Conservation (phyloP, 495 filamentous ascomycete species). For the Penicillium flavigenum region DNA sequence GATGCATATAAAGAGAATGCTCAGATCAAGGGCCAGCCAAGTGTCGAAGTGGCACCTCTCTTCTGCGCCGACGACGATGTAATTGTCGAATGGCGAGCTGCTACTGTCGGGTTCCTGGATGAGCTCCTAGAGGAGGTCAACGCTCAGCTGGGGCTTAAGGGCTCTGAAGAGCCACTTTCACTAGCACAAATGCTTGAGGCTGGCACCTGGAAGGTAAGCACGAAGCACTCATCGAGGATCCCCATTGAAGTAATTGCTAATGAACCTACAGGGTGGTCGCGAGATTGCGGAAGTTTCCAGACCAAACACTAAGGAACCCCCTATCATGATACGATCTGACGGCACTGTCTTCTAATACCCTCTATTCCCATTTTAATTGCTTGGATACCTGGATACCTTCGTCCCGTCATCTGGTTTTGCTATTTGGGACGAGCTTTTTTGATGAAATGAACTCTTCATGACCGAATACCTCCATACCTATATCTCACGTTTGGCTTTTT, state of each 20-base stretch:
- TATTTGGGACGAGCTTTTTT: slow-evolving; percentile 10
- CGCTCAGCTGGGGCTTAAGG: slow-evolving; percentile 53
- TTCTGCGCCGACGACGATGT: slow-evolving; percentile 66
- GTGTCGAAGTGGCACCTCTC: slow-evolving; percentile 63
- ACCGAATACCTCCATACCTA: slow-evolving; percentile 25
- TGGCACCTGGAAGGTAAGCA: slow-evolving; percentile 76
- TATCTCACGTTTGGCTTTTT: slow-evolving; percentile 21
- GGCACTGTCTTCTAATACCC: slow-evolving; percentile 84
- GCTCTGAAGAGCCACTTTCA: slow-evolving; percentile 50
- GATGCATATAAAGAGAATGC: slow-evolving; percentile 71
- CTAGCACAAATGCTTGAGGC: slow-evolving; percentile 70
- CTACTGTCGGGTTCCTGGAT: slow-evolving; percentile 66
- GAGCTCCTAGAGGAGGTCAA: slow-evolving; percentile 63
- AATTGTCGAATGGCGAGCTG: slow-evolving; percentile 69
- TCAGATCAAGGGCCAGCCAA: slow-evolving; percentile 69
- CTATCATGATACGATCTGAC: slow-evolving; percentile 94
- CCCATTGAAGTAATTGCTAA: slow-evolving; percentile 23
- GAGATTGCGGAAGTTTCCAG: slow-evolving; percentile 94
- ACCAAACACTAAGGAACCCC: slow-evolving; percentile 94
- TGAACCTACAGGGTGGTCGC: slow-evolving; percentile 70
- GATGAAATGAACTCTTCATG: slow-evolving; percentile 42
- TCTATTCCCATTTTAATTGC: slow-evolving; percentile 30
- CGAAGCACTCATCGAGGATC: slow-evolving; percentile 1
- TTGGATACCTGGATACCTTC: slow-evolving; percentile 37
- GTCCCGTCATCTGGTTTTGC: slow-evolving; percentile 15